A percentile compares a stretch with the other conserved stretches of the same genome.
Conservation (phyloP, 257 asterid species). For the Scutellaria minor region DNA sequence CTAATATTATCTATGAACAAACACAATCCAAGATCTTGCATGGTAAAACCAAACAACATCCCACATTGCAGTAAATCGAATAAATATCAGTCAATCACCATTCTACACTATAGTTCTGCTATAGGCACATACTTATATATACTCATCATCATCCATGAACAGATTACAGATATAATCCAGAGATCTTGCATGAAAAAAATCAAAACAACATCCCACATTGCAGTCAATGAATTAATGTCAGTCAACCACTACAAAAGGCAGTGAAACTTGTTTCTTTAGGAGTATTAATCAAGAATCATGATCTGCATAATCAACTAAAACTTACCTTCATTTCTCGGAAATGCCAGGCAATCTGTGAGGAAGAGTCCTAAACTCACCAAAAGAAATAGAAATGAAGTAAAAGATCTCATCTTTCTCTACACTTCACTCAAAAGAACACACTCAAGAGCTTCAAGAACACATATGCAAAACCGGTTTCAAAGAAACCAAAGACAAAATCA, state of each 20-base stretch:
- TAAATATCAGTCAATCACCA: too few species aligned
- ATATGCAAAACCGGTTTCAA: not conserved
- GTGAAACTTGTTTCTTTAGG: not conserved
- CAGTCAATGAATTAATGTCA: not conserved
- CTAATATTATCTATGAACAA: slow-evolving; percentile 1
- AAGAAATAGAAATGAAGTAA: slow-evolving; percentile 45
- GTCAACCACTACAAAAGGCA: slow-evolving; percentile 3
- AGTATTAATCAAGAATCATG: slow-evolving; percentile 42
- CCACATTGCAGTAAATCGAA: slow-evolving; percentile 36
- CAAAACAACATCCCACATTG: not conserved
- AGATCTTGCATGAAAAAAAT: not conserved
- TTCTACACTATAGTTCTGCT: too few species aligned
- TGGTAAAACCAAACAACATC: slow-evolving; percentile 22
- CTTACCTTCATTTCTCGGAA: slow-evolving; percentile 71
- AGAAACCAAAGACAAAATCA: not conserved
- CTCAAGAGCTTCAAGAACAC: slow-evolving; percentile 33
- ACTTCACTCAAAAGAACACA: not conserved
- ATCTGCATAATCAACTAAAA: slow-evolving; percentile 37
- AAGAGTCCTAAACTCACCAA: slow-evolving; percentile 47
- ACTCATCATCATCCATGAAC: not conserved
- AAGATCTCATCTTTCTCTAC: slow-evolving; percentile 49
- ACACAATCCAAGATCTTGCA: slow-evolving; percentile 36
- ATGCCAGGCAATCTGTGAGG: slow-evolving; percentile 51
- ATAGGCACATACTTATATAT: not conserved
- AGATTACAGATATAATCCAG: not conserved